Percentiles rank a stretch among this genome's conserved stretches.
Conservation (phyloP, 1,284 basidiomycete species). For the Mycena citricolor region DNA sequence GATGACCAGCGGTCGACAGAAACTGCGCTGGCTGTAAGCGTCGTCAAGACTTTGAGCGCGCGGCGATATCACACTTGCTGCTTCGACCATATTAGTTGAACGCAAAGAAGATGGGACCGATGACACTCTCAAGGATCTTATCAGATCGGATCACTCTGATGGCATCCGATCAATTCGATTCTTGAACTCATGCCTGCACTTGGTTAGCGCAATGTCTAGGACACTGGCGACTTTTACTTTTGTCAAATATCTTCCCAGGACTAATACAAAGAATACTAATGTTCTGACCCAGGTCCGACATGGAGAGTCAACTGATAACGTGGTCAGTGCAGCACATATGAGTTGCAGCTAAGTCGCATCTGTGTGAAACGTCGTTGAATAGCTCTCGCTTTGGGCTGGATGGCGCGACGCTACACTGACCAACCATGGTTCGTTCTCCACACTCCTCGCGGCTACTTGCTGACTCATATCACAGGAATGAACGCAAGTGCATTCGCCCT, state of each 20-base stretch:
- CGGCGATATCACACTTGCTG: no score
- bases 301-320: slow-evolving; percentile 70
- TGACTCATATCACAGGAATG: slow-evolving; percentile 28
- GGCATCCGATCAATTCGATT: no score
- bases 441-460: no score
- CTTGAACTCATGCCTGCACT: no score
- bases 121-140: no score
- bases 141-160: no score
- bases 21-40: no score
- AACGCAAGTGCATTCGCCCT: slow-evolving; percentile 25
- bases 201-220: no score
- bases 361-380: slow-evolving; percentile 1
- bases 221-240: slow-evolving; percentile 19
- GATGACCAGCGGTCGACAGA: no score
- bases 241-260: slow-evolving; percentile 3
- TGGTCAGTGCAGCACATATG: slow-evolving; percentile 33
- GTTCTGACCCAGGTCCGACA: slow-evolving; percentile 57
- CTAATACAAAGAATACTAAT: background rate
- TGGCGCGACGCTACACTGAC: slow-evolving; percentile 80
- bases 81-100: no score
- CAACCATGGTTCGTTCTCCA: slow-evolving; percentile 56
- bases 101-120: no score
- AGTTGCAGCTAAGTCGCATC: background rate
- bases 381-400: slow-evolving; percentile 70
- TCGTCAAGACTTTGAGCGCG: no score